Evolutionary conservation across 495 filamentous ascomycete genomes (phyloP), one percentile per base, ranked within the genome.

Genomic region (Penicillium angulare): DNA sequence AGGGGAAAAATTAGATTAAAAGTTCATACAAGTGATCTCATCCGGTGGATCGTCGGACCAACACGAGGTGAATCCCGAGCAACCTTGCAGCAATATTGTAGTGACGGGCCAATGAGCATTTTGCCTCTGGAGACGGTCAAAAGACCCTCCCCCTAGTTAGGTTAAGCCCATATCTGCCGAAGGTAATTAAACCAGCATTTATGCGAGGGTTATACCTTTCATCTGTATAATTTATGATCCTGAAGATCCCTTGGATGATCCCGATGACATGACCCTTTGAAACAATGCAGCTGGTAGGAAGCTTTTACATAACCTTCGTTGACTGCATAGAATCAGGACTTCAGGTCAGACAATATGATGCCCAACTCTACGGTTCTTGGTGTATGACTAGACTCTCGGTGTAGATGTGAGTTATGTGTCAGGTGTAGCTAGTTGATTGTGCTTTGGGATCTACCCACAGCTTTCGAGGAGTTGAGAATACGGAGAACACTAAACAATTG

Each of bases 41-140:
- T 36, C 39, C 32, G 49, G 36, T 41, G 36, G 38, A 57, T 24
- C 41, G 50, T 22, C 47, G 18, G 34, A 23, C 16, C 52, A 50
- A 57, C 60, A 63, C 60, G 60, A 63, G 60, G 60, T 40, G 46
- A 21, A 35, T n/a, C 3, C 12, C 33, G 4, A 34, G 50, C 26
- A 21, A 54, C 57, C 48, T 61, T 55, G 46, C 57, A 63, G 48
- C 8, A 51, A 5, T 29, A 50, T 26, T 58, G 23, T 21, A 42
- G 8, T 16, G 8, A 17, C 12, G 15, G 36, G 21, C 47, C 40
- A 55, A 52, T 55, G 22, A 24, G 12, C 18, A 8, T 29, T 3
- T 7, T 32, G 12, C 22, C 18, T 26, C 20, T 35, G 9, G 29
- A 45, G 26, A 46, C 40, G 24, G 39, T 49, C 23, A 52, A 46